Percentiles rank a stretch among this genome's conserved stretches.
phyloP scores from a whole-genome alignment of 768 basidiomycete species.

The Harrya chromipes region DNA sequence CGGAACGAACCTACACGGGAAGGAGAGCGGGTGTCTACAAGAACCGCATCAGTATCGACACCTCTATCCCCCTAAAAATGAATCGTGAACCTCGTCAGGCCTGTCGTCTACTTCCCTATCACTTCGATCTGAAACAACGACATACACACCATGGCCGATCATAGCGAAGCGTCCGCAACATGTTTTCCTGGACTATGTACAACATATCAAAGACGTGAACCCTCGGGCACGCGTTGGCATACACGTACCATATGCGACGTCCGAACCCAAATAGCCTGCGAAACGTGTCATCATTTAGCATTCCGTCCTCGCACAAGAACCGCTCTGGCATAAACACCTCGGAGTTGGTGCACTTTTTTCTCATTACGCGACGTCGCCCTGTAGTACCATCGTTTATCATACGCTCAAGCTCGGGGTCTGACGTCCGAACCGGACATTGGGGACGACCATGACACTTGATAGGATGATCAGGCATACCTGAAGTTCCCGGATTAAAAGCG shows the following conservation, averaged over 20 bases:
- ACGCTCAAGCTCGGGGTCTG: too few species aligned
- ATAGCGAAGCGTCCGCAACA: slow-evolving; percentile 19
- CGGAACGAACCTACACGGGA: slow-evolving; percentile 14
- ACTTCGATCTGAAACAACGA: slow-evolving; percentile 14
- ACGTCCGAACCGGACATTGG: slow-evolving; percentile 11
- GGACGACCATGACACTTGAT: slow-evolving; percentile 6
- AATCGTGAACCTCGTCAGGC: slow-evolving; percentile 6
- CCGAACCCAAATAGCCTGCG: slow-evolving; percentile 19
- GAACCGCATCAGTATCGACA: neutral
- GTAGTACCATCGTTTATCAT: neutral
- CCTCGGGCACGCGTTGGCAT: too few species aligned
- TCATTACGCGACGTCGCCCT: slow-evolving; percentile 43
- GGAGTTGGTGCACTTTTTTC: slow-evolving; percentile 32
- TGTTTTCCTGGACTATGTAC: slow-evolving; percentile 18
- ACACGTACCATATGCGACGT: slow-evolving; percentile 17
- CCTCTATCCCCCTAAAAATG: neutral
- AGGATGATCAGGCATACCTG: neutral
- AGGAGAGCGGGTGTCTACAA: slow-evolving; percentile 15
- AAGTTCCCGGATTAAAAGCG: neutral
- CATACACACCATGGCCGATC: slow-evolving; percentile 19
- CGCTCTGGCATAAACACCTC: slow-evolving; percentile 34
- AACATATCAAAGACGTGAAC: neutral
- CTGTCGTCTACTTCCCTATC: slow-evolving; percentile 13
- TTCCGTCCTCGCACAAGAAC: slow-evolving; percentile 27
- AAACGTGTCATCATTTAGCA: slow-evolving; percentile 13